These are phyloP conservation scores for Phellopilus nigrolimitatus DNA, from an alignment of 1,284 basidiomycete genomes.

Conservation along the genomic window DNA sequence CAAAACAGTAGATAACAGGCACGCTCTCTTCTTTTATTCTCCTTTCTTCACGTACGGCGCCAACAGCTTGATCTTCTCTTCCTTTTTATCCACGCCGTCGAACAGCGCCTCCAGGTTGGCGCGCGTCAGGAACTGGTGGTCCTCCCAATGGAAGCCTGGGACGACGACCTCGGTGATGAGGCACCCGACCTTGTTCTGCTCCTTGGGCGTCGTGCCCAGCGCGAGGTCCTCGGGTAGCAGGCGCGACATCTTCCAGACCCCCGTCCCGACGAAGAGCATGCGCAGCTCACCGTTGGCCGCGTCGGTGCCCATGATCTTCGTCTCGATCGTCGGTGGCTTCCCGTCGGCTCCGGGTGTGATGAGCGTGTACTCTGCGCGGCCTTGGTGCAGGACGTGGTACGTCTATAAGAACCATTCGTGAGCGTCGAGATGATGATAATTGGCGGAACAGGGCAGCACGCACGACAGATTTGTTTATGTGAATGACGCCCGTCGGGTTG, in stretches of 20 bases:
- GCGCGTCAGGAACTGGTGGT: slow-evolving; percentile 31
- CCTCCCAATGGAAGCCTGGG: slow-evolving; percentile 45
- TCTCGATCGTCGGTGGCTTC: slow-evolving; percentile 33
- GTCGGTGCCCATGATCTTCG: slow-evolving; percentile 36
- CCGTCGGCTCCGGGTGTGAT: slow-evolving; percentile 29
- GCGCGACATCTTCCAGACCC: slow-evolving; percentile 47
- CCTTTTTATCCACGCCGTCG: not conserved
- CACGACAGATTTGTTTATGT: slow-evolving; percentile 44
- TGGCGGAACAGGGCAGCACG: slow-evolving; percentile 16
- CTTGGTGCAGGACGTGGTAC: slow-evolving; percentile 45
- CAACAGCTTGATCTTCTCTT: not conserved
- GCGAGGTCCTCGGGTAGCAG: slow-evolving; percentile 37
- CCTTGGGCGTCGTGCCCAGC: slow-evolving; percentile 19
- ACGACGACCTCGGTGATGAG: slow-evolving; percentile 48
- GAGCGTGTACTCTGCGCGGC: slow-evolving; percentile 44
- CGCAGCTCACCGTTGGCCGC: slow-evolving; percentile 35
- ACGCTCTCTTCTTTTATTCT: not conserved
- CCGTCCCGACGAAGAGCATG: slow-evolving; percentile 42
- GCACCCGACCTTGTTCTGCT: slow-evolving; percentile 34
- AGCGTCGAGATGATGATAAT: not conserved
- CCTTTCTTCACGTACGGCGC: not conserved
- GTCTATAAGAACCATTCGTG: slow-evolving; percentile 31
- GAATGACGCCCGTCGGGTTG: slow-evolving; percentile 37
- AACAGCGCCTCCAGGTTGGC: not conserved
- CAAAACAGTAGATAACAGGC: no score